Base-by-base conservation (phyloP, 345 rosid genomes). In the Kernera saxatilis region DNA sequence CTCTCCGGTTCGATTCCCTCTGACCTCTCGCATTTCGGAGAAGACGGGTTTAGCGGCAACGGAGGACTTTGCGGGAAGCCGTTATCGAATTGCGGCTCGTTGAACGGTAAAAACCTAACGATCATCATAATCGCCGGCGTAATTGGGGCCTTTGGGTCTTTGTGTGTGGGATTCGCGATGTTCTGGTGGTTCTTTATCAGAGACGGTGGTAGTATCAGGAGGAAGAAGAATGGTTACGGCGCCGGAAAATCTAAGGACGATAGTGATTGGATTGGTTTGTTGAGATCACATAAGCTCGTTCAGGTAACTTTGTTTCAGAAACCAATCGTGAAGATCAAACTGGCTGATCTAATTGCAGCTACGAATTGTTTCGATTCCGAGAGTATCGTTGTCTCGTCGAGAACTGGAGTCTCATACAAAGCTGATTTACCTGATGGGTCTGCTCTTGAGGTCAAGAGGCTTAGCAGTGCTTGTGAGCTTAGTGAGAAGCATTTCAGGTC, bases 231-330 rank as follows among this genome's bases (percentile, higher is more conserved):
- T 12, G 84, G 83, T 10, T 78, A 79, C 15, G 89, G 84, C 4
- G 82, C 49, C 1, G 86, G 79, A 25, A 64, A 68, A 12, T 41
- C 30, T 35, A 75, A 66, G 23, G 86, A 86, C 9, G 88, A 83
- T 30, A 55, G 81, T 40, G 77, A 80, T 26, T 86, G 88, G 87
- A 21, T 84, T 33, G 84, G 77, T 64, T 46, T 80, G 49, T 63
- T 86, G 73, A 79, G 79, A 61, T 83, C 88, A 25, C 77, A 80
- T 29, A 82, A 84, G 76, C 88, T 84, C 63, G 82, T 83, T 41
- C 91, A 84, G 64, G 91, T 86, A 5, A 80, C 87, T 2, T 22
- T 86, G 77, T 86, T 86, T 67, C 85, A 86, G 48, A 86, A 84
- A 67, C 87, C 88, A 0, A 73, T 86, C 1, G 82, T 81, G 8